Evolutionary conservation across 306 rosid species (phyloP).

Genomic region (Fragaria nilgerrensis): DNA sequence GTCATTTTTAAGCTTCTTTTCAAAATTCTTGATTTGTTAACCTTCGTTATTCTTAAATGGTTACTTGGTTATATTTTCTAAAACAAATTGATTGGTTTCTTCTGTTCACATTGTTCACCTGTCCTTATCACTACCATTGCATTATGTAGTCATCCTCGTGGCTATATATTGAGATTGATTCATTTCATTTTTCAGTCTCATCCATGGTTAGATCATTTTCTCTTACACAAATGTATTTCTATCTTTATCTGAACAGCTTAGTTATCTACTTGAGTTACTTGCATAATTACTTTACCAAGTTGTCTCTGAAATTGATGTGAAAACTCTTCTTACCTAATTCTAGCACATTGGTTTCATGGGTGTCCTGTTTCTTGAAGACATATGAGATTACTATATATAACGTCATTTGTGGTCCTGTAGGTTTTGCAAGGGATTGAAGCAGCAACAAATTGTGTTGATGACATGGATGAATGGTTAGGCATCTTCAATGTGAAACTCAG

Average conservation of each 20-base stretch:
- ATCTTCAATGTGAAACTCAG: constrained; percentile 91
- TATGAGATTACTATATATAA: not conserved
- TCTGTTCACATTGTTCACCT: not conserved
- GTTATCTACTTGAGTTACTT: not conserved
- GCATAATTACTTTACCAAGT: not conserved
- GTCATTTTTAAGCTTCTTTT: not conserved
- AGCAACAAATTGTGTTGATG: constrained; percentile 81
- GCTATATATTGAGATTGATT: not conserved
- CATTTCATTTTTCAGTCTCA: not conserved
- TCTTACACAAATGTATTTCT: constrained; percentile 1
- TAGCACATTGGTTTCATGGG: constrained; percentile 4
- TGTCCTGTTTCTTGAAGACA: not conserved
- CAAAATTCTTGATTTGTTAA: not conserved
- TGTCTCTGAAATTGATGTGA: not conserved
- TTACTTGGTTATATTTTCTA: constrained; percentile 9
- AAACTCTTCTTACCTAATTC: not conserved
- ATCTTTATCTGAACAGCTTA: not conserved
- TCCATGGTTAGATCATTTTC: not conserved
- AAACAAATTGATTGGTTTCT: not conserved
- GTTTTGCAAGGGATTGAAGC: constrained; percentile 83
- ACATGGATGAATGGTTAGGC: constrained; percentile 94
- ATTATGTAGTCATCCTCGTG: not conserved
- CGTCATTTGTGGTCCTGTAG: constrained; percentile 38
- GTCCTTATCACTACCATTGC: not conserved
- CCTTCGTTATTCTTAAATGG: not conserved